Evolutionary conservation across 352 stramenopile species (phyloP), one percentile per base, ranked within the genome.

Genomic region (Phytophthora fragariae): DNA sequence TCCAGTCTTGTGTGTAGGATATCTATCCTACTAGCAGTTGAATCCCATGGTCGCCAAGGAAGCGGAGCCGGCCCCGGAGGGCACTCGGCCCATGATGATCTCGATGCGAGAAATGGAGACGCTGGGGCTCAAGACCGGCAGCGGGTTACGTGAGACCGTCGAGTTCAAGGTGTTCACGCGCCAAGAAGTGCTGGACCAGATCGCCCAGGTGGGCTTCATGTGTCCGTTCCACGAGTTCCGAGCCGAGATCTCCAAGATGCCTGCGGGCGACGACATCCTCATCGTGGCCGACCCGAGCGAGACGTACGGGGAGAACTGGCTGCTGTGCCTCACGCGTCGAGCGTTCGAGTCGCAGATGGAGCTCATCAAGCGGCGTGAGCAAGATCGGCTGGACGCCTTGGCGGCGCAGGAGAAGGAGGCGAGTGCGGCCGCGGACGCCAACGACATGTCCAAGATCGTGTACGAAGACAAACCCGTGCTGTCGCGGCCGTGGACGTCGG

Each of bases 101-200:
- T 93, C 86, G 2, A 94, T 94, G 88, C 82, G 87, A 8, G 87
- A 95, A 75, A 95, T 95, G 88, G 88, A 95, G 66, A 89, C 82
- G 56, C 76, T 92, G 44, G 84, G 73, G 3, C 78, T 95, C 65
- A 95, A 95, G 75, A 95, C 84, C 4, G 88, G 88, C 60, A 92
- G 81, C 60, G 88, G 88, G 0, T 59, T 95, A 24, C 88, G 88
- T 11, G 86, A 95, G 69, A 94, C 88, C 19, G 83, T 95, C 10
- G 72, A 80, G 33, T 93, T 79, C 72, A 91, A 90, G 68, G 66
- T 91, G 11, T 92, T 96, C 61, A 79, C 75, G 68, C 89, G 91
- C 60, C 71, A 78, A 33, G 72, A 84, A 66, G 88, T 96, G 61
- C 77, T 96, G 39, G 81, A 90, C 53, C 83, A 96, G 76, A 93